Evolutionary conservation across 169 alveolate genomes (phyloP).

Genomic region (Babesia ovis): DNA sequence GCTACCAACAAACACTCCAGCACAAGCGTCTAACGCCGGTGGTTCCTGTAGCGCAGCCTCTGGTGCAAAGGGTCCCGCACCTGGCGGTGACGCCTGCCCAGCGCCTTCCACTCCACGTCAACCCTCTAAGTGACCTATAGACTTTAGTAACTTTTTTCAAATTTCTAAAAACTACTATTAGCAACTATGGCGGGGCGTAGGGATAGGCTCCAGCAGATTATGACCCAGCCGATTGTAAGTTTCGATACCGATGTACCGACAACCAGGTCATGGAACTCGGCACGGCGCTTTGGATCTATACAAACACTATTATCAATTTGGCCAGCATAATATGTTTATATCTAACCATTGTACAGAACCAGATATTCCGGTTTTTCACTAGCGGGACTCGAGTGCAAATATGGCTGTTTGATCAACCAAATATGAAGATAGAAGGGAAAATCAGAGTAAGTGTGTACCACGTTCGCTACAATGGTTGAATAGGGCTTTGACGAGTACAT

Average conservation of each 20-base stretch:
- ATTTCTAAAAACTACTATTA: neutral
- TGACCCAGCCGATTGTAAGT: constrained; percentile 89
- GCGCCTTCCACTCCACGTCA: constrained; percentile 1
- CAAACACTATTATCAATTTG: neutral
- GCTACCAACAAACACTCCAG: constrained; percentile 31
- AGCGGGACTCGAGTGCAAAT: constrained; percentile 90
- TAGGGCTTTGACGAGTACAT: constrained; percentile 96
- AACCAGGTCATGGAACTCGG: too few relatives aligned
- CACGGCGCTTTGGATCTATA: neutral
- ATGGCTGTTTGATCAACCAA: constrained; percentile 92
- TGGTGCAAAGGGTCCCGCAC: neutral
- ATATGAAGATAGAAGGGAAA: constrained; percentile 88
- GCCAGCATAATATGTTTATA: neutral
- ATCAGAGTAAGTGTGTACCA: constrained; percentile 79
- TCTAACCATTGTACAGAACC: constrained; percentile 82
- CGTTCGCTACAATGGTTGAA: neutral
- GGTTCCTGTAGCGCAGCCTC: neutral
- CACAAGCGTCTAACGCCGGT: neutral
- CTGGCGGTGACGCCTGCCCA: constrained; percentile 1
- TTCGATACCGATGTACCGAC: neutral
- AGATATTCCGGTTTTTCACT: constrained; percentile 90
- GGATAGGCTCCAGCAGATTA: constrained; percentile 85
- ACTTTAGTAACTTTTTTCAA: neutral
- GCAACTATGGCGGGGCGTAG: constrained; percentile 72
- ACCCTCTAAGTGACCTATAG: constrained; percentile 10